phyloP scores from a whole-genome alignment of 352 stramenopile species.

The Phytopythium boreale region DNA sequence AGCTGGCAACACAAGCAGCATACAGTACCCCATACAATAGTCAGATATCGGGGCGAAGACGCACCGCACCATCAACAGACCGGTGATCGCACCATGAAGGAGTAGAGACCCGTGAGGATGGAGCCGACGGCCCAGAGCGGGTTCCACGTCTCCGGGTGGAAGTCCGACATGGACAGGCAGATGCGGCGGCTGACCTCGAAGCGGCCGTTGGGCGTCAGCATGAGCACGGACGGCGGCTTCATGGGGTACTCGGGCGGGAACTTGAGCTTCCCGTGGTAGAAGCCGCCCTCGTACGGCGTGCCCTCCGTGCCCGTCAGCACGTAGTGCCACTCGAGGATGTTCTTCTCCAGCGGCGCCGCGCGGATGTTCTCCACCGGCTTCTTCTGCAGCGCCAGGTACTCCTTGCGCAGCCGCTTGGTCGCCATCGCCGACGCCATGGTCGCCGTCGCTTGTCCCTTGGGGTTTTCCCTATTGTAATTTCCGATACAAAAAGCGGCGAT shows the following conservation, averaged over 20 bases:
- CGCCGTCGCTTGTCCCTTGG: conserved; percentile 6
- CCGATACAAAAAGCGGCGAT: neutral
- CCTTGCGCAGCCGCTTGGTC: conserved; percentile 88
- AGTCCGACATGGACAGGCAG: conserved; percentile 95
- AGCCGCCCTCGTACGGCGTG: conserved; percentile 85
- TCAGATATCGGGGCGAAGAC: neutral
- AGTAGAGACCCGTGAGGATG: conserved; percentile 94
- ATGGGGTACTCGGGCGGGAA: conserved; percentile 94
- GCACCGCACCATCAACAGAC: neutral
- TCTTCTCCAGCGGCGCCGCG: conserved; percentile 85
- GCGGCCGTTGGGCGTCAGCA: conserved; percentile 92
- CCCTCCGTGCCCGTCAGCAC: conserved; percentile 81
- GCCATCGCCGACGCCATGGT: conserved; percentile 79
- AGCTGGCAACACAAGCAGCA: conserved; percentile 18
- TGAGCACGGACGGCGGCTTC: conserved; percentile 92
- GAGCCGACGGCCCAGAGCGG: conserved; percentile 94
- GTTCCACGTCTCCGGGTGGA: conserved; percentile 95
- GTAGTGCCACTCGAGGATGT: conserved; percentile 97
- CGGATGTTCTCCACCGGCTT: conserved; percentile 88
- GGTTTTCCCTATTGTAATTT: neutral
- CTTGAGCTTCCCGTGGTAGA: conserved; percentile 91
- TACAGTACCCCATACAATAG: neutral
- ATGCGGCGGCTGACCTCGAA: conserved; percentile 92
- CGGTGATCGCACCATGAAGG: conserved; percentile 83
- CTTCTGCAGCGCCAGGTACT: conserved; percentile 87